Percentiles rank a stretch among this genome's conserved stretches.
Conservation (phyloP, 768 basidiomycete species). For the Tremella mesenterica region DNA sequence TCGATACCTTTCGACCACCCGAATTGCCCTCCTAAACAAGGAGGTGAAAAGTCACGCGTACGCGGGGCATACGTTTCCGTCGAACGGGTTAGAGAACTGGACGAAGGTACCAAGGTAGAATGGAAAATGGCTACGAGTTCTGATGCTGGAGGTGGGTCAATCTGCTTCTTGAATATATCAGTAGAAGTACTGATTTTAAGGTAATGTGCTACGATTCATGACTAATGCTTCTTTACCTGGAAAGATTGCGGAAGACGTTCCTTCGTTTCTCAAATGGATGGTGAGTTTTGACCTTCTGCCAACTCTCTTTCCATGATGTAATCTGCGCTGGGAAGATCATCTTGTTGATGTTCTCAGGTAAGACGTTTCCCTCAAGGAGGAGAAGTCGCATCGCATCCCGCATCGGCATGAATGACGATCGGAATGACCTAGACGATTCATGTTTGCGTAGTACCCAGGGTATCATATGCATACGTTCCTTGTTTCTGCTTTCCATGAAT, state of each 20-base stretch:
- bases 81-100: constrained; percentile 32
- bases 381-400: not conserved
- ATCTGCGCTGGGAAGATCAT: not conserved
- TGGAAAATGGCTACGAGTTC: constrained; percentile 43
- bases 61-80: constrained; percentile 41
- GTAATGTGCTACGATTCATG: constrained; percentile 39
- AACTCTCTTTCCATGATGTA: no score
- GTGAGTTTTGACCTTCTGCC: no score
- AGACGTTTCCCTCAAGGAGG: constrained; percentile 2
- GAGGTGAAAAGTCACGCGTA: constrained; percentile 26
- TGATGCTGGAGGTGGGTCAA: constrained; percentile 40
- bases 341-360: not conserved
- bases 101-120: constrained; percentile 26
- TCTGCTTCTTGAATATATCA: not conserved
- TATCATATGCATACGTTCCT: not conserved
- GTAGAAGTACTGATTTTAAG: no score
- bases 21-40: constrained; percentile 25
- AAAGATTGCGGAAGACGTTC: constrained; percentile 43
- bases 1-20: constrained; percentile 42
- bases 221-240: constrained; percentile 36
- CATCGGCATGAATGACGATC: not conserved
- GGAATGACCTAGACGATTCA: not conserved
- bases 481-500: not conserved
- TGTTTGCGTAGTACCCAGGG: no score
- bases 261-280: constrained; percentile 41